Evolutionary conservation across 2,329 filamentous ascomycete species (phyloP).

Genomic region (Pseudogymnoascus verrucosus): DNA sequence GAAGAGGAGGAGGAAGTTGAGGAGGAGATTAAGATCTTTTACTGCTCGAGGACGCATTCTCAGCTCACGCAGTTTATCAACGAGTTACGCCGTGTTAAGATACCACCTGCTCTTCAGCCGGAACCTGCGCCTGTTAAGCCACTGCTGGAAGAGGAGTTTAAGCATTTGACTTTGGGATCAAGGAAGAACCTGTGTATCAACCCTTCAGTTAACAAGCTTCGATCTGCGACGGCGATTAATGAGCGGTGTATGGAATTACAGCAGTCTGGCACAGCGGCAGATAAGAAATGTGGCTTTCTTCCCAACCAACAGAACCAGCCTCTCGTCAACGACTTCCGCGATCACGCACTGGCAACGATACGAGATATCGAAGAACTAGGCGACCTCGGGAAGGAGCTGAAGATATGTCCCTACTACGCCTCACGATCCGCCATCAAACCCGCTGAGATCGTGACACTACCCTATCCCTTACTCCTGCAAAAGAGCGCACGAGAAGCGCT

Average conservation of each 20-base stretch:
- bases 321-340: slow-evolving; percentile 72
- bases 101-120: slow-evolving; percentile 50
- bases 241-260: slow-evolving; percentile 88
- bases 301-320: slow-evolving; percentile 69
- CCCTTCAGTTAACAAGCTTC: slow-evolving; percentile 63
- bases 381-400: slow-evolving; percentile 65
- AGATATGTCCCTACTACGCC: slow-evolving; percentile 94
- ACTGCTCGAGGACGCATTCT: slow-evolving; percentile 67
- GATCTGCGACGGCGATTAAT: slow-evolving; percentile 73
- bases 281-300: slow-evolving; percentile 67
- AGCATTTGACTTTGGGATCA: slow-evolving; percentile 61
- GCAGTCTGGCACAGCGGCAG: slow-evolving; percentile 52
- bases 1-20: slow-evolving; percentile 40
- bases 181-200: slow-evolving; percentile 80
- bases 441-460: slow-evolving; percentile 84
- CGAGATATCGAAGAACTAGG: slow-evolving; percentile 91
- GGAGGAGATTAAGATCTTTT: slow-evolving; percentile 60
- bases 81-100: slow-evolving; percentile 54
- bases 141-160: slow-evolving; percentile 46
- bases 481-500: slow-evolving; percentile 80
- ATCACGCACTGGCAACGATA: slow-evolving; percentile 73
- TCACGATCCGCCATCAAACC: slow-evolving; percentile 73
- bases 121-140: slow-evolving; percentile 24
- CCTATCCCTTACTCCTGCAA: slow-evolving; percentile 85
- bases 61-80: slow-evolving; percentile 63